Evolutionary conservation across 257 asterid genomes (phyloP), one percentile per base, ranked within the genome.

Genomic region (Phtheirospermum japonicum): DNA sequence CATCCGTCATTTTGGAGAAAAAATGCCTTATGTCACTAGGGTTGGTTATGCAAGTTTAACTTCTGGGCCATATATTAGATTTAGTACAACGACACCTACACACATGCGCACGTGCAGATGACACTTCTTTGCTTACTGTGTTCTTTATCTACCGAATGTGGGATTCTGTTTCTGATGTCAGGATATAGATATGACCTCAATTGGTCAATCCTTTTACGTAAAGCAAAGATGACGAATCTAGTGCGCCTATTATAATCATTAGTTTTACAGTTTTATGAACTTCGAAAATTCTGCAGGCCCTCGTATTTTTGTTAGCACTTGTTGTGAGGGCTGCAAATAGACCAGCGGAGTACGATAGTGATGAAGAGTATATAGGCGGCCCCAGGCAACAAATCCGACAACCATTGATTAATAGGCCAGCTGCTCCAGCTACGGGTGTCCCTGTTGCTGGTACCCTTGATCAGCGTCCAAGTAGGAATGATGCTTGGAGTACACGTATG

Each of bases 401-500:
- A 75, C 97, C 96, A 20, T 67, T 93, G 67, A 76, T 93, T 64
- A 83, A 68, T 70, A 80, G 82, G 63, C 79, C 73, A 72, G 75
- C 88, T 59, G 86, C 62, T 76, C 90, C 96, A 26, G 83, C 95
- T 37, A 64, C 95, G 6, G 95, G 92, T 57, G 88, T 53, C 64
- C 89, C 99, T 64, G 92, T 71, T 72, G 69, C 86, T 65, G 88
- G 80, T 70, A 63, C 85, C 45, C 85, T 81, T 56, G 99, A 93
- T 66, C 84, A 84, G 18, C 99, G 95, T 70, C 87, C 97, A 8
- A 89, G 92, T 66, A 84, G 97, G 72, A 93, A 72, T 43, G 99
- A 93, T 71, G 97, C 99, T 59, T 93, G 99, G 99, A 93, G 99
- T 70, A 66, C 92, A 51, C 96, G 99, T 30, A 93, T 93, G 97